Conservation (phyloP, 495 filamentous ascomycete genomes). For the Hyaloscypha hepaticicola region DNA sequence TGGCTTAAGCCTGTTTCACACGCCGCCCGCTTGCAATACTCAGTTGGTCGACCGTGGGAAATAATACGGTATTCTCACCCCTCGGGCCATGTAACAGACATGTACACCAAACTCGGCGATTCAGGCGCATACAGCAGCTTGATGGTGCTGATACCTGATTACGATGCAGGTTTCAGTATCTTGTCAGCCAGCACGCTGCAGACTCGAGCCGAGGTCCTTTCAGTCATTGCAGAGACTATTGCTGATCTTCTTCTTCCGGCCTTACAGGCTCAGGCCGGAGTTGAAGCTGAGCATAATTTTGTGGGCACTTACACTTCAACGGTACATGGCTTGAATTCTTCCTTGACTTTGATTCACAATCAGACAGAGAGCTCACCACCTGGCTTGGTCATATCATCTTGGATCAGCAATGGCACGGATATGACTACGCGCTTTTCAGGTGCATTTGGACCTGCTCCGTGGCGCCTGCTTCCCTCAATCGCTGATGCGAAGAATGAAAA, state of each 20-base stretch:
- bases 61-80: slow-evolving; percentile 38
- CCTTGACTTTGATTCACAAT: slow-evolving; percentile 37
- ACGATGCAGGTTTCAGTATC: slow-evolving; percentile 50
- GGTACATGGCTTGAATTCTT: slow-evolving; percentile 29
- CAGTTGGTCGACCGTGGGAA: slow-evolving; percentile 37
- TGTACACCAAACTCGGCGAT: slow-evolving; percentile 58
- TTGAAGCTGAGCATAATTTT: slow-evolving; percentile 44
- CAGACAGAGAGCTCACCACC: slow-evolving; percentile 25
- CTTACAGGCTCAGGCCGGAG: slow-evolving; percentile 36
- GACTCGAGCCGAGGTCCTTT: neutral
- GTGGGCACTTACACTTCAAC: slow-evolving; percentile 42
- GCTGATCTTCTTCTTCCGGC: slow-evolving; percentile 39
- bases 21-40: slow-evolving; percentile 38
- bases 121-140: slow-evolving; percentile 46
- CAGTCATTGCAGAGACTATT: slow-evolving; percentile 37
- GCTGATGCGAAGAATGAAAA: neutral
- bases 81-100: slow-evolving; percentile 38
- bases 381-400: slow-evolving; percentile 43
- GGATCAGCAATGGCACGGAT: slow-evolving; percentile 50
- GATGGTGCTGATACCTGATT: slow-evolving; percentile 50
- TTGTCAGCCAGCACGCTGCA: slow-evolving; percentile 36
- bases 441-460: neutral
- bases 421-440: slow-evolving; percentile 15
- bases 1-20: slow-evolving; percentile 51
- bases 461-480: neutral